These are phyloP conservation scores for Crithidia brevicula DNA, from an alignment of 208 protist species.

Conservation along the genomic window DNA sequence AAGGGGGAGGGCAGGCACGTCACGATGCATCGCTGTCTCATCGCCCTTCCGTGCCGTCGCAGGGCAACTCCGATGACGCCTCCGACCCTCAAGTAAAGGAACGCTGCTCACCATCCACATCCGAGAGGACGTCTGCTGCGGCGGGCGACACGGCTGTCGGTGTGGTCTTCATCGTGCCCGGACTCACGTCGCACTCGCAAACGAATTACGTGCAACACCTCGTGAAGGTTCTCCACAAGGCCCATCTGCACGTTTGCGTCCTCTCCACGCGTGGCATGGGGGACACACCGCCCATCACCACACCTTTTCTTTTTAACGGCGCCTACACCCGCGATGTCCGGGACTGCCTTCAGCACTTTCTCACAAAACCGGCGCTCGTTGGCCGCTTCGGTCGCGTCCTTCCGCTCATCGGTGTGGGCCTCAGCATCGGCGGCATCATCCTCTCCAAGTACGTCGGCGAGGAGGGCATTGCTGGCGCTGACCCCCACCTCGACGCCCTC, in stretches of 20 bases:
- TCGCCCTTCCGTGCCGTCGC: too few species aligned
- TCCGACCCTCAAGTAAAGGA: too few species aligned
- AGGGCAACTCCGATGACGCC: too few species aligned
- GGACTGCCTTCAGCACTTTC: slow-evolving; percentile 36
- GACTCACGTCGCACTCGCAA: slow-evolving; percentile 45
- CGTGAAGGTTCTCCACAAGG: slow-evolving; percentile 26
- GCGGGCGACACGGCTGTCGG: slow-evolving; percentile 32
- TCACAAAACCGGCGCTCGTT: slow-evolving; percentile 32
- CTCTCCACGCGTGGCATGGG: slow-evolving; percentile 62
- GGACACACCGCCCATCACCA: slow-evolving; percentile 41
- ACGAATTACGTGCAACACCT: slow-evolving; percentile 52
- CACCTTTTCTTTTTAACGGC: slow-evolving; percentile 49
- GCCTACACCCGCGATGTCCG: slow-evolving; percentile 61
- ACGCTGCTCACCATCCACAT: too few species aligned
- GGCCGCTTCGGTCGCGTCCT: slow-evolving; percentile 22
- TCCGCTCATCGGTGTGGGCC: slow-evolving; percentile 56
- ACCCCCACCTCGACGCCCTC: slow-evolving; percentile 40
- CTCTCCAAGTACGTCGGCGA: slow-evolving; percentile 73
- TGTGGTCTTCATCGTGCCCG: slow-evolving; percentile 59
- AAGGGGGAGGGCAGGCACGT: too few species aligned
- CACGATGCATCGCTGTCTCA: too few species aligned
- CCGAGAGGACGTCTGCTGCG: neutral
- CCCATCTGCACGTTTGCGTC: slow-evolving; percentile 52
- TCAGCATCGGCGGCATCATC: slow-evolving; percentile 58
- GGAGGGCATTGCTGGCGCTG: slow-evolving; percentile 40